phyloP scores from a whole-genome alignment of 768 basidiomycete genomes.

The Erythrobasidium yunnanense region DNA sequence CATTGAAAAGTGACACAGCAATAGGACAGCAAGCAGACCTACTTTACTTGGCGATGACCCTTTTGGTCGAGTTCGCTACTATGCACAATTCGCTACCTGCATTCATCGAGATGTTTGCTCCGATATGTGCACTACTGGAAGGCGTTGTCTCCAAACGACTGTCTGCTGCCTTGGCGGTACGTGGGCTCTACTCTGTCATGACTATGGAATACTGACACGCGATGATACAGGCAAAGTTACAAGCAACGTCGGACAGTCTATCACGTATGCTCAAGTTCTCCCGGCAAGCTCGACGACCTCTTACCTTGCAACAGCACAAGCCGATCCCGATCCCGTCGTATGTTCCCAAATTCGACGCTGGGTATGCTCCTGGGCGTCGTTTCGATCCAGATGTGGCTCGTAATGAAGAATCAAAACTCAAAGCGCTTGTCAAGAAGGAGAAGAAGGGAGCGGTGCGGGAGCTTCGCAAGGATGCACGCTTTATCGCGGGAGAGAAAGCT shows the following conservation, averaged over 20 bases:
- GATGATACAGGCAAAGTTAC: slow-evolving; percentile 6
- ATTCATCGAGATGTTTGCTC: slow-evolving; percentile 74
- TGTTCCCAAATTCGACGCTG: slow-evolving; percentile 78
- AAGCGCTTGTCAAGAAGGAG: slow-evolving; percentile 84
- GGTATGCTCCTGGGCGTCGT: slow-evolving; percentile 42
- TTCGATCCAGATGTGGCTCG: slow-evolving; percentile 89
- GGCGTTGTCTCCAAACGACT: neutral
- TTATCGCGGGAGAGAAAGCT: slow-evolving; percentile 79
- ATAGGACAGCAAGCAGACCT: no score
- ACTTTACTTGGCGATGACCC: slow-evolving; percentile 50
- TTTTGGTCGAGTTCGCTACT: slow-evolving; percentile 52
- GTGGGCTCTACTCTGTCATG: neutral
- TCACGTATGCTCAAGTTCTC: slow-evolving; percentile 30
- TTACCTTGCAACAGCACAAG: slow-evolving; percentile 81
- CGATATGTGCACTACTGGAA: slow-evolving; percentile 51
- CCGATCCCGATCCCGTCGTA: slow-evolving; percentile 89
- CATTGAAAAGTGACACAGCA: neutral
- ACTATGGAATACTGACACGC: neutral
- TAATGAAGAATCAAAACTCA: slow-evolving; percentile 73
- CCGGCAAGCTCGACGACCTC: slow-evolving; percentile 56
- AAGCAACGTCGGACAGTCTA: slow-evolving; percentile 12
- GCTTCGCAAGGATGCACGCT: slow-evolving; percentile 84
- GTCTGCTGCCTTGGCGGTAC: neutral
- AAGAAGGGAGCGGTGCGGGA: slow-evolving; percentile 92
- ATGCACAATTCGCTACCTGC: slow-evolving; percentile 41